Evolutionary conservation across 176 grass and related monocot genomes (phyloP), one percentile per base, ranked within the genome.

Genomic region (Hordeum vulgare): DNA sequence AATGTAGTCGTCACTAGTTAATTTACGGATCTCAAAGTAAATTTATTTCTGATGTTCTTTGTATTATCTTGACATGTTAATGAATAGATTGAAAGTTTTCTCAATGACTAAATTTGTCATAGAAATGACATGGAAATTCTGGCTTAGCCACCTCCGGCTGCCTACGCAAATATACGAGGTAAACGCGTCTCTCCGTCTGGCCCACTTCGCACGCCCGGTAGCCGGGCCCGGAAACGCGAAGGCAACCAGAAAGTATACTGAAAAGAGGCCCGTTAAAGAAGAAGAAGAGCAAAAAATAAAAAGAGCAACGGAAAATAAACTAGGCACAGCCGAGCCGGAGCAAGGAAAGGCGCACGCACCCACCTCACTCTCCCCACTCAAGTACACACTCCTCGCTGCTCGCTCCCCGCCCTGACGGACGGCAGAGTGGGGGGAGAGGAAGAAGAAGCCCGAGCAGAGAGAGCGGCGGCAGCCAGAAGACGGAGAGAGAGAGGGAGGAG

Each of bases 291-390:
- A 18, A 41, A 60, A 40, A 59, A 44, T 20, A 14, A 10, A 36
- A 36, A 36, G 4, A 80, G 21, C 33, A 28, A 28, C 18, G 4
- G 8, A 13, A 28, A 63, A 37, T 49, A 61, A 75, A 83, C 33
- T 25, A 18, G 15, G 74, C 74, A 61, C 47, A 31, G 56, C 20
- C 20, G 47, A 53, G 39, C 21, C 27, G 61, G 61, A 61, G 75
- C 53, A 26, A 83, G 64, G 40, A 41, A 49, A 49, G 31, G 35
- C 18, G 66, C 49, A 17, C 65, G 62, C 14, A 39, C 36, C 70
- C 87, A 33, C 83, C 72, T 58, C 88, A 71, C 88, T 77, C 53
- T 20, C 36, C 35, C 28, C 62, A 77, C 82, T 54, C 70, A 21
- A 64, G 56, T 45, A 61, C 66, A 36, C 59, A 36, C 72, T 24